Percentiles rank a stretch among this genome's conserved stretches.
phyloP scores from a whole-genome alignment of 805 yeast genomes.

The Candida nemodendra region DNA sequence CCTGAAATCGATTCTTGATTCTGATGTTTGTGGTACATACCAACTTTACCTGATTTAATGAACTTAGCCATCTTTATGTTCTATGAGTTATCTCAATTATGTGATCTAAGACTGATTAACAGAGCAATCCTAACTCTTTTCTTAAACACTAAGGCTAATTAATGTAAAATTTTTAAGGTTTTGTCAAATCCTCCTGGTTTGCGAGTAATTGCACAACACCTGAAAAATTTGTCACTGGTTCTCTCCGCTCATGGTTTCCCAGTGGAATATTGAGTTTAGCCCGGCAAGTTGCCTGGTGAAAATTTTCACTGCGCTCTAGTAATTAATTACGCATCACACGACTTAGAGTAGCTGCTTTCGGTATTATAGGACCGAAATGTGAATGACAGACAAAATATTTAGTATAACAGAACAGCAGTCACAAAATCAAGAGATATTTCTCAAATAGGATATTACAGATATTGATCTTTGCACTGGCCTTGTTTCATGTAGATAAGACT shows the following conservation, averaged over 20 bases:
- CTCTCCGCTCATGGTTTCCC: too few species aligned
- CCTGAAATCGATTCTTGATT: not conserved
- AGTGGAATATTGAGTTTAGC: too few species aligned
- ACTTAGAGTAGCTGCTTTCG: not conserved
- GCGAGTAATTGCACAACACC: too few species aligned
- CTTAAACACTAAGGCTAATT: too few species aligned
- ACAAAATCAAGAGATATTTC: slow-evolving; percentile 7
- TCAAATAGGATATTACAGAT: not conserved
- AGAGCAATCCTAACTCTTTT: too few species aligned
- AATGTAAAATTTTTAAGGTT: slow-evolving; percentile 1
- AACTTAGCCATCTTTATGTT: slow-evolving; percentile 85
- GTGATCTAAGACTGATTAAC: slow-evolving; percentile 10
- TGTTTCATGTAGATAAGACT: not conserved
- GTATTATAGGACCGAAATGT: not conserved
- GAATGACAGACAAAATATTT: slow-evolving; percentile 2
- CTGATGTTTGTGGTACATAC: slow-evolving; percentile 52
- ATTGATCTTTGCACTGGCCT: not conserved
- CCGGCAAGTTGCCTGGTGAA: slow-evolving; percentile 6
- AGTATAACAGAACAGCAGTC: slow-evolving; percentile 16
- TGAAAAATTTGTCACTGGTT: not conserved
- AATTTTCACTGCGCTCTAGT: slow-evolving; percentile 6
- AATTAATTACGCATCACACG: slow-evolving; percentile 3
- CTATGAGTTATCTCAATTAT: slow-evolving; percentile 13
- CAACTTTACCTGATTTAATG: slow-evolving; percentile 99
- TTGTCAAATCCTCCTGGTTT: not conserved